These are phyloP conservation scores for Saturnispora sekii DNA, from an alignment of 805 yeast species.

Conservation along the genomic window DNA sequence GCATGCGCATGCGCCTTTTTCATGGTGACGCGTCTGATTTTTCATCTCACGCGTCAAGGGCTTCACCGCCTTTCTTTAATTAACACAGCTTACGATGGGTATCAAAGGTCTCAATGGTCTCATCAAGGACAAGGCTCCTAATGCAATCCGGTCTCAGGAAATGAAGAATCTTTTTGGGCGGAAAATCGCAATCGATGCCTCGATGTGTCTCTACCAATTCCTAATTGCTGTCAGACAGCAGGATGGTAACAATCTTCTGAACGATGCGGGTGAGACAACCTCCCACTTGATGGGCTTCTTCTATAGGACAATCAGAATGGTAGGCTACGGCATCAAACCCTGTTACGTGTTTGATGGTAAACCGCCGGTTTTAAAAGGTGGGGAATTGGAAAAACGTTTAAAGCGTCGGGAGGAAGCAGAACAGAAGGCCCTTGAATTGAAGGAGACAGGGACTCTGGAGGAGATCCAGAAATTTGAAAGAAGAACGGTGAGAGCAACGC, in stretches of 20 bases:
- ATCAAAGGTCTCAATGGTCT: conserved; percentile 71
- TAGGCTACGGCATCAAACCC: conserved; percentile 92
- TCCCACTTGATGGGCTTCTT: conserved; percentile 96
- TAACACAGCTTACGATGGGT: conserved; percentile 22
- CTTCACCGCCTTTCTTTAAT: not conserved
- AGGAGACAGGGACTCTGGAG: conserved; percentile 72
- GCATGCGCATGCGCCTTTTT: not conserved
- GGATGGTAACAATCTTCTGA: conserved; percentile 89
- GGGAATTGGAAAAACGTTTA: conserved; percentile 81
- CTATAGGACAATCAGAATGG: conserved; percentile 82
- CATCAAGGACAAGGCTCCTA: conserved; percentile 82
- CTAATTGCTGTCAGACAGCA: conserved; percentile 93
- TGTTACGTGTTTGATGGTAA: conserved; percentile 96
- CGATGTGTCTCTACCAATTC: conserved; percentile 95
- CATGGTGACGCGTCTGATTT: not conserved
- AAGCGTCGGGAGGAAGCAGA: conserved; percentile 77
- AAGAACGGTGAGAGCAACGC: conserved; percentile 80
- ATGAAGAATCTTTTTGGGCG: conserved; percentile 85
- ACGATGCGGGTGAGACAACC: conserved; percentile 83
- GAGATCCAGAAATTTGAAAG: conserved; percentile 71
- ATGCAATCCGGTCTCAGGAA: conserved; percentile 65
- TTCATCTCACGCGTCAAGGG: not conserved
- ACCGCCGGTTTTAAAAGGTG: conserved; percentile 91
- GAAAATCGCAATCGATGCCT: conserved; percentile 95
- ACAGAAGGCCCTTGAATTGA: conserved; percentile 60